These are phyloP conservation scores for Austroboletus niveus DNA, from an alignment of 1,284 basidiomycete species.

Conservation along the genomic window DNA sequence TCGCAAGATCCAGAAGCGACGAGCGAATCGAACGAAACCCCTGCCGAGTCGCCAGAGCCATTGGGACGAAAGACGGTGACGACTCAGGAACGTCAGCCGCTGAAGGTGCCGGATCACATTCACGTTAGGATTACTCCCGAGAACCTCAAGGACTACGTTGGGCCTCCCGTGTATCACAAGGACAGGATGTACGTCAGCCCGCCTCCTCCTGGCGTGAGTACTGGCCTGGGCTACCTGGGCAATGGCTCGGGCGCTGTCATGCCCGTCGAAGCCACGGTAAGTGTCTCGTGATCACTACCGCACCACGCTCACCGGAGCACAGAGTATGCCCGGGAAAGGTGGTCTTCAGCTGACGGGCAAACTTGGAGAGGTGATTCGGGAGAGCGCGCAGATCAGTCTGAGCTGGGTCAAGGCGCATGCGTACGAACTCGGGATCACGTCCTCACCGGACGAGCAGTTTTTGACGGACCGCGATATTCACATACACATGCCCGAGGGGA, in stretches of 20 bases:
- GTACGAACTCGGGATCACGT: slow-evolving; percentile 83
- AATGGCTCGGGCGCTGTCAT: slow-evolving; percentile 96
- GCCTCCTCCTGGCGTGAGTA: slow-evolving; percentile 91
- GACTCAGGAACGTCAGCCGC: slow-evolving; percentile 77
- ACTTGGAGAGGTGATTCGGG: slow-evolving; percentile 96
- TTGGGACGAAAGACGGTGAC: slow-evolving; percentile 56
- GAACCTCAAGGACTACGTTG: slow-evolving; percentile 94
- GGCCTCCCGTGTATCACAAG: slow-evolving; percentile 93
- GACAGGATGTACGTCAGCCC: slow-evolving; percentile 84
- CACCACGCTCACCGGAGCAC: neutral
- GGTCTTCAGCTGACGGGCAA: slow-evolving; percentile 91
- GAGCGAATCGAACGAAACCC: slow-evolving; percentile 29
- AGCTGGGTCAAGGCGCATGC: slow-evolving; percentile 94
- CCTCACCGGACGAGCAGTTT: slow-evolving; percentile 69
- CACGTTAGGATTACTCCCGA: slow-evolving; percentile 83
- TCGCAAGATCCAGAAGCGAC: slow-evolving; percentile 39
- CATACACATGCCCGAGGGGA: slow-evolving; percentile 95
- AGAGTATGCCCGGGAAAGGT: slow-evolving; percentile 94
- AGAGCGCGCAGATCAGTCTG: slow-evolving; percentile 92
- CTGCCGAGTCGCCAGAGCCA: slow-evolving; percentile 22
- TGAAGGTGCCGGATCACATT: slow-evolving; percentile 79
- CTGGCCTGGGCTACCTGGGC: slow-evolving; percentile 92
- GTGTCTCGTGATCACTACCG: slow-evolving; percentile 27
- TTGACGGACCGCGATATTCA: slow-evolving; percentile 86
- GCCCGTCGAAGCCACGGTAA: slow-evolving; percentile 91